phyloP scores from a whole-genome alignment of 352 stramenopile genomes.

The Pythium sp. region DNA sequence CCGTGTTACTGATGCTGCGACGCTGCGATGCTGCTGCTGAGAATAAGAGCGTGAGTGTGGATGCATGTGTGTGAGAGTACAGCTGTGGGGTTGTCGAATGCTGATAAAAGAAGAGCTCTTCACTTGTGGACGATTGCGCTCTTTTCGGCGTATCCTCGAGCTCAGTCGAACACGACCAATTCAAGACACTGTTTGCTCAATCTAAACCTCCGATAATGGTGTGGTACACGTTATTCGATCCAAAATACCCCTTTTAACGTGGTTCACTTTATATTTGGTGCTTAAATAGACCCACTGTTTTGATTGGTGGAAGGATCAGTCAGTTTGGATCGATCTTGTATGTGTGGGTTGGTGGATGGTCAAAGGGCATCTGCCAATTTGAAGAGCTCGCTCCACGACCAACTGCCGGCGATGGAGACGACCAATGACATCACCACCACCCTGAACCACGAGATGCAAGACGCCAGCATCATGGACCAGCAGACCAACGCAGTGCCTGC shows the following conservation, averaged over 20 bases:
- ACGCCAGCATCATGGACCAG: conserved; percentile 1
- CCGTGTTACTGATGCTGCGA: not conserved
- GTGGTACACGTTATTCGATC: conserved; percentile 7
- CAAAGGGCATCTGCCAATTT: conserved; percentile 10
- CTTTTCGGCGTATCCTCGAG: not conserved
- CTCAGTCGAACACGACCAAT: not conserved
- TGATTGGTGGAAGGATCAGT: conserved; percentile 24
- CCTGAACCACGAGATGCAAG: conserved; percentile 10
- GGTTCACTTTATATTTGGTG: not conserved
- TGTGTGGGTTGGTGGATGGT: conserved; percentile 3
- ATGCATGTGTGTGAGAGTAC: not conserved
- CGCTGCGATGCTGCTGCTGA: not conserved
- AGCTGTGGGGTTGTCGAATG: not conserved
- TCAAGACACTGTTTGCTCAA: not conserved
- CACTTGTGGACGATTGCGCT: not conserved
- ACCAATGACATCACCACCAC: not conserved
- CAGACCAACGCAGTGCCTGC: not conserved
- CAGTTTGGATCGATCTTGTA: conserved; percentile 1
- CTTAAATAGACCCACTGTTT: conserved; percentile 19
- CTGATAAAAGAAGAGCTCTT: not conserved
- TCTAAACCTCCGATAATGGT: not conserved
- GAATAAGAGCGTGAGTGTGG: not conserved
- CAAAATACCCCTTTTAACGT: not conserved
- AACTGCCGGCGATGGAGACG: not conserved
- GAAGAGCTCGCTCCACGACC: conserved; percentile 1